Evolutionary conservation across 805 yeast species (phyloP).

Genomic region (Huiozyma naganishii): DNA sequence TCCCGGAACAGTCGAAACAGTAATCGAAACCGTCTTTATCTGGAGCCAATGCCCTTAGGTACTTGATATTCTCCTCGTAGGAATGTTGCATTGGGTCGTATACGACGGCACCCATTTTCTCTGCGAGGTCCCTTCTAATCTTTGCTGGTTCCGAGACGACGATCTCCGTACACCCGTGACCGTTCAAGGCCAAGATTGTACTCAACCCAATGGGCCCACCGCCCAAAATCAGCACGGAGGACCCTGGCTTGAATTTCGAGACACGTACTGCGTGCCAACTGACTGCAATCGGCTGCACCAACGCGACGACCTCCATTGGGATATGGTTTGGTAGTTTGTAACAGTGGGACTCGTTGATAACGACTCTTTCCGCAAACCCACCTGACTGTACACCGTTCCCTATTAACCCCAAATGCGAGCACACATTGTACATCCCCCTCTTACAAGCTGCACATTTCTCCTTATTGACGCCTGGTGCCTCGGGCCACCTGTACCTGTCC

Average conservation of each 20-base stretch:
- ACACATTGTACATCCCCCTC: slow-evolving; percentile 42
- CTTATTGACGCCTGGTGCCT: slow-evolving; percentile 21
- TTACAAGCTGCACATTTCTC: slow-evolving; percentile 39
- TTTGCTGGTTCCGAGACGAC: slow-evolving; percentile 44
- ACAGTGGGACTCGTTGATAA: slow-evolving; percentile 31
- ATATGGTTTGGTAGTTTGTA: slow-evolving; percentile 33
- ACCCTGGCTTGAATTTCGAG: slow-evolving; percentile 36
- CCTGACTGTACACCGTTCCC: slow-evolving; percentile 53
- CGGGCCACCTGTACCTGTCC: slow-evolving; percentile 34
- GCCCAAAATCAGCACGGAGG: slow-evolving; percentile 42
- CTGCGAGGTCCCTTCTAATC: slow-evolving; percentile 42
- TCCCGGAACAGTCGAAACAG: slow-evolving; percentile 45
- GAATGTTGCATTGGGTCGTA: slow-evolving; percentile 37
- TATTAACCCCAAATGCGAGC: slow-evolving; percentile 36
- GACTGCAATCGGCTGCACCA: slow-evolving; percentile 49
- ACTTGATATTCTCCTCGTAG: slow-evolving; percentile 29
- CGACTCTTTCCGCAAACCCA: slow-evolving; percentile 41
- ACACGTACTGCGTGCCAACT: slow-evolving; percentile 46
- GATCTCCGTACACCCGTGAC: slow-evolving; percentile 39
- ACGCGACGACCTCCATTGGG: slow-evolving; percentile 45
- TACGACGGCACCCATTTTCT: slow-evolving; percentile 36
- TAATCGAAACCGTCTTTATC: slow-evolving; percentile 39
- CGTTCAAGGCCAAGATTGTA: slow-evolving; percentile 45
- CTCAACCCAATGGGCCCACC: slow-evolving; percentile 58
- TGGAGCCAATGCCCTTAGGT: slow-evolving; percentile 32